Evolutionary conservation across 805 yeast genomes (phyloP).

Genomic region (Kuraishia ogatae): DNA sequence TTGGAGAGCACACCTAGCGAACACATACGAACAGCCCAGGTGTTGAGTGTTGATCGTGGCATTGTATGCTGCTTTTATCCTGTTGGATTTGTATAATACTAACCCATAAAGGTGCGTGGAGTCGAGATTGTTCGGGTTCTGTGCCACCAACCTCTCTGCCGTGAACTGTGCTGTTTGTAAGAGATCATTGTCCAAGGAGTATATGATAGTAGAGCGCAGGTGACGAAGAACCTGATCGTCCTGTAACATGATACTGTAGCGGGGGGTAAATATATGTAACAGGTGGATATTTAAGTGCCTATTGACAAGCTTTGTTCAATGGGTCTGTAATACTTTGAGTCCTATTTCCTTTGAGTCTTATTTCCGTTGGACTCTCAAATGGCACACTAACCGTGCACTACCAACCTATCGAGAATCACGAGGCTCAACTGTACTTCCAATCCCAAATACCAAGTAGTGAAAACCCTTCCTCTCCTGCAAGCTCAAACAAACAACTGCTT

Average conservation of each 20-base stretch:
- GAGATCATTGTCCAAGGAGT: constrained; percentile 64
- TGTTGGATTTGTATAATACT: constrained; percentile 48
- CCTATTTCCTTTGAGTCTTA: no score
- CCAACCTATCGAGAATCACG: no score
- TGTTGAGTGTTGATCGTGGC: constrained; percentile 39
- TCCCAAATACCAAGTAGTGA: no score
- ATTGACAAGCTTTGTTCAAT: no score
- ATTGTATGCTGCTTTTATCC: constrained; percentile 56
- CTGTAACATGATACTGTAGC: background rate
- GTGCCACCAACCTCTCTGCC: constrained; percentile 71
- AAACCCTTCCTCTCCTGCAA: no score
- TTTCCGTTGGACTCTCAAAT: no score
- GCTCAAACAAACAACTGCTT: no score
- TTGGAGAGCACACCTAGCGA: constrained; percentile 56
- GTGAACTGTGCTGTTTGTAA: constrained; percentile 76
- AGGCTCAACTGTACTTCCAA: no score
- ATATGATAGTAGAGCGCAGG: constrained; percentile 40
- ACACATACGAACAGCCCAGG: constrained; percentile 69
- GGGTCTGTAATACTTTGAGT: no score
- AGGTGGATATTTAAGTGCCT: no score
- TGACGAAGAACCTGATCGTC: background rate
- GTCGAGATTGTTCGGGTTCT: constrained; percentile 44
- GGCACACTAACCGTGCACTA: no score
- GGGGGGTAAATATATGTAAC: no score
- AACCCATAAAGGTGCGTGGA: constrained; percentile 64